Conservation (phyloP, 257 asterid species). For the Petunia secreta region DNA sequence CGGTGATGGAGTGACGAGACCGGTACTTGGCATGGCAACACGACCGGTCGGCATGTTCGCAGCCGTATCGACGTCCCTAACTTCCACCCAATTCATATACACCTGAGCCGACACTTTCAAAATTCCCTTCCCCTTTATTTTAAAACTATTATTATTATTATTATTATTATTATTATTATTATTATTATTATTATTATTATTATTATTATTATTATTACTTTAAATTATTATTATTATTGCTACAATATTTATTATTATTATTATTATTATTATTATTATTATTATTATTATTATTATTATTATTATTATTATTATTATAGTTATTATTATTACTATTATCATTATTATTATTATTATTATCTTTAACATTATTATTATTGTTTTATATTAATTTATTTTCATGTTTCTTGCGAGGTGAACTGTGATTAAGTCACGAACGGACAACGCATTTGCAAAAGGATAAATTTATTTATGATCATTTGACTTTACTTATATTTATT, state of each 20-base stretch:
- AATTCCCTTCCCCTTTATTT: no score
- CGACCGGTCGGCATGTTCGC: no score
- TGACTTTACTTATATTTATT: no score
- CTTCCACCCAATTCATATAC: no score
- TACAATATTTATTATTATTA: not conserved
- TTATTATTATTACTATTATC: conserved; percentile 6
- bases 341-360: not conserved
- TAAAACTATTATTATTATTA: not conserved
- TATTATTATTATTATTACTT: not conserved
- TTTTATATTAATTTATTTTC: not conserved
- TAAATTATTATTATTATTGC: no score
- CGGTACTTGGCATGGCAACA: no score
- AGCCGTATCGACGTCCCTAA: no score
- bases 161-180: conserved; percentile 14
- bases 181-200: not conserved
- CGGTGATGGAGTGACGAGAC: no score
- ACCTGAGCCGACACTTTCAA: no score
- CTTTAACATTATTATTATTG: not conserved
- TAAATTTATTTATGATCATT: no score
- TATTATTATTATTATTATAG: not conserved
- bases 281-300: not conserved
- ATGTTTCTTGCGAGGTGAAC: no score
- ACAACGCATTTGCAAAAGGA: not conserved
- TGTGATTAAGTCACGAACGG: no score
- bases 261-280: not conserved